Evolutionary conservation across 768 basidiomycete genomes (phyloP).

Genomic region (Suillus subluteus): DNA sequence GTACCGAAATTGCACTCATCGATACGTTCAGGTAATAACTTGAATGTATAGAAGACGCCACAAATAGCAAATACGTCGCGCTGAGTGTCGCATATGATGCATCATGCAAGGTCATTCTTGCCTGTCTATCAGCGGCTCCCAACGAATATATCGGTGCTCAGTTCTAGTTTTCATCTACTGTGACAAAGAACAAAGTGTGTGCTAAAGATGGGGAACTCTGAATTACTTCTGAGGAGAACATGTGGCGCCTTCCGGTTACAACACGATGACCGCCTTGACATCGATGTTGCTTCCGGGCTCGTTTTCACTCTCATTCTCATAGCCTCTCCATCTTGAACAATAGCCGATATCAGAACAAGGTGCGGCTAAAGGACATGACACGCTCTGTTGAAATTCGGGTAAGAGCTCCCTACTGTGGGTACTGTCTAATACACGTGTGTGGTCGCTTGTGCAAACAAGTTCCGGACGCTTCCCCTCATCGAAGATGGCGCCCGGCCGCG

Average conservation of each 20-base stretch:
- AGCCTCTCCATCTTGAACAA: not conserved
- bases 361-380: not conserved
- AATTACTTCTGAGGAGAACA: not conserved
- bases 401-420: not conserved
- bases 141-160: not conserved
- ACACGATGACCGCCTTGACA: not conserved
- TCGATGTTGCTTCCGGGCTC: not conserved
- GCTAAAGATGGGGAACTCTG: not conserved
- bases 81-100: not conserved
- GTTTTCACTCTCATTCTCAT: not conserved
- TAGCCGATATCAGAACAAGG: not conserved
- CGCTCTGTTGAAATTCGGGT: not conserved
- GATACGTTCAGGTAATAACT: not conserved
- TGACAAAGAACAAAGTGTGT: not conserved
- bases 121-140: not conserved
- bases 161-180: not conserved
- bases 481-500: not conserved
- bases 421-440: not conserved
- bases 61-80: not conserved
- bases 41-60: not conserved
- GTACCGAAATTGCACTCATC: not conserved
- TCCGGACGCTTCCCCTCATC: not conserved
- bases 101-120: not conserved
- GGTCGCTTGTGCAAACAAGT: not conserved
- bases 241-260: not conserved